Evolutionary conservation across 768 basidiomycete species (phyloP).

Genomic region (Fomitopsis pulvina): DNA sequence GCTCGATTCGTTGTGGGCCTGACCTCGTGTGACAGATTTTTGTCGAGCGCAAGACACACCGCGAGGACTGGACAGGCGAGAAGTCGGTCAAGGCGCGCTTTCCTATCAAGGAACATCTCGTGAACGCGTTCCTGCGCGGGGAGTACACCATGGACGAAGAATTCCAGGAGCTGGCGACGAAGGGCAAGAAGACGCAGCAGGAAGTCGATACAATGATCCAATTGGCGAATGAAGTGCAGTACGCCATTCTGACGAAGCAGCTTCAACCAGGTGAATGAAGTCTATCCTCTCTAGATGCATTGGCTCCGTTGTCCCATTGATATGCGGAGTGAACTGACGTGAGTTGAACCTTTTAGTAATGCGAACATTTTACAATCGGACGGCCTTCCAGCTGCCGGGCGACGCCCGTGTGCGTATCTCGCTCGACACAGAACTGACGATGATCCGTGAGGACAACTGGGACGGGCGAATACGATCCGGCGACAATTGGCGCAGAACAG

Average conservation of each 20-base stretch:
- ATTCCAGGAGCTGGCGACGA: constrained; percentile 78
- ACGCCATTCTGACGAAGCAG: constrained; percentile 75
- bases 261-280: constrained; percentile 66
- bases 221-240: constrained; percentile 96
- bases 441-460: constrained; percentile 97
- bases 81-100: constrained; percentile 98
- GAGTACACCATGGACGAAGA: constrained; percentile 92
- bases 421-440: constrained; percentile 91
- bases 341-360: constrained; percentile 56
- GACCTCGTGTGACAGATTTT: constrained; percentile 48
- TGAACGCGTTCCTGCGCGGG: constrained; percentile 86
- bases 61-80: constrained; percentile 99
- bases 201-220: constrained; percentile 95
- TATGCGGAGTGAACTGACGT: not conserved
- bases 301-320: not conserved
- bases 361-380: constrained; percentile 97
- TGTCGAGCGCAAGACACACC: constrained; percentile 85
- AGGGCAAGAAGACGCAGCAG: constrained; percentile 87
- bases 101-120: constrained; percentile 87
- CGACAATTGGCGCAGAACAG: constrained; percentile 90
- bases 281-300: not conserved
- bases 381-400: constrained; percentile 97
- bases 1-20: not conserved
- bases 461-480: constrained; percentile 72
- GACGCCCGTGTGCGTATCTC: constrained; percentile 99